Base-by-base conservation (phyloP, 2,329 filamentous ascomycete genomes). In the Sporothrix curviconia region DNA sequence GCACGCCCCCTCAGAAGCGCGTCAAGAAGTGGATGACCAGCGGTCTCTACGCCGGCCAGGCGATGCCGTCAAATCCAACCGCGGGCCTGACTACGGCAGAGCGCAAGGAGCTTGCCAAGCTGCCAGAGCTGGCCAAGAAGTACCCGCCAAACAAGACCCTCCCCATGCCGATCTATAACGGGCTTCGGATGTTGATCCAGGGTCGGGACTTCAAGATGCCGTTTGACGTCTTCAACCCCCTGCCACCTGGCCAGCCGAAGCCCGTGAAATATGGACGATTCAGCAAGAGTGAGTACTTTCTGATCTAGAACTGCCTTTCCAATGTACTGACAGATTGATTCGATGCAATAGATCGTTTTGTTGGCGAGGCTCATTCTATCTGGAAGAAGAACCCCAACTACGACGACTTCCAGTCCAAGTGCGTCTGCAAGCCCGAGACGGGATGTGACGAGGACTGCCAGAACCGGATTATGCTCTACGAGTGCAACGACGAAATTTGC, bases 391-490 rank as follows among this genome's bases (percentile, higher is more conserved):
- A 81, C 42, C 87, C 87, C 37, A 83, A 86, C 59, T 82, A 86
- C 64, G 84, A 90, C 65, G 82, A 89, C 60, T 90, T 87, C 59
- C 82, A 84, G 58, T 89, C 86, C 59, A 86, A 84, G 68, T 95
- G 91, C 68, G 84, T 90, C 58, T 95, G 91, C 73, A 84, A 76
- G 42, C 77, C 81, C 7, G 88, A 92, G 55, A 84, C 86, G 55
- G 91, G 90, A 36, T 97, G 94, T 66, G 89, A 85, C 62, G 90
- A 96, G 62, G 81, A 88, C 65, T 99, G 94, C 72, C 89, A 96
- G 68, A 99, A 99, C 70, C 81, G 91, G 61, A 91, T 91, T 70
- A 97, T 97, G 91, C 85, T 95, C 57, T 97, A 96, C 70, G 94
- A 99, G 74, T 99, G 94, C 69, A 90, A 97, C 70, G 82, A 87